A percentile compares a stretch with the other conserved stretches of the same genome.
Conservation (phyloP, 345 rosid genomes). For the Litchi chinensis region DNA sequence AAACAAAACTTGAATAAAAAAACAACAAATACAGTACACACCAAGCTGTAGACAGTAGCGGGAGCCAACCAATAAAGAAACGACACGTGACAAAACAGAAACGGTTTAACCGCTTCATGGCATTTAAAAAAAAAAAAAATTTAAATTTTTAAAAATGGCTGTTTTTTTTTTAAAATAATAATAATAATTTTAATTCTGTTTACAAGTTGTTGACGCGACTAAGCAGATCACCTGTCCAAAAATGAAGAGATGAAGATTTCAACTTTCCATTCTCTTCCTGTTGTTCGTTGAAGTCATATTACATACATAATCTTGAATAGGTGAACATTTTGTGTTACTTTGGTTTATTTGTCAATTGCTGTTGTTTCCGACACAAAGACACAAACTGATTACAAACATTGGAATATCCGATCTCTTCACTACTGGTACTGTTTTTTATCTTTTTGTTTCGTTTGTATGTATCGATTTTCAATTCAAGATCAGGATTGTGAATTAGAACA, state of each 20-base stretch:
- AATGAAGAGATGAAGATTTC: no score
- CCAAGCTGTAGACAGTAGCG: neutral
- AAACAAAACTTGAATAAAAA: neutral
- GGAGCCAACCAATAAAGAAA: neutral
- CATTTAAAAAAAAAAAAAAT: neutral
- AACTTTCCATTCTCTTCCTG: neutral
- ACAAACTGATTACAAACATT: neutral
- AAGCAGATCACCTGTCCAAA: neutral
- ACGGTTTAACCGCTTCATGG: neutral
- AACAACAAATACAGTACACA: neutral
- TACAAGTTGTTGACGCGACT: neutral
- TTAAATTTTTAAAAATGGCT: no score
- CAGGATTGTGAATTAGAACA: neutral
- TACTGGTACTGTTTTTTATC: neutral
- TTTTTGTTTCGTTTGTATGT: neutral
- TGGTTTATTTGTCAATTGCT: neutral
- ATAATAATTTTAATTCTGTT: no score
- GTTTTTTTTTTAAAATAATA: no score
- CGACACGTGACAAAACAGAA: neutral
- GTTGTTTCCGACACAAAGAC: neutral
- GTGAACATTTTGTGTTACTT: constrained; percentile 7
- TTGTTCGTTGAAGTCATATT: constrained; percentile 10
- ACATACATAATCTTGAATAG: neutral
- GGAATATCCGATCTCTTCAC: neutral
- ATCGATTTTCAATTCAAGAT: neutral